Evolutionary conservation across 2,329 filamentous ascomycete species (phyloP), one percentile per base, ranked within the genome.

Genomic region (Metarhizium album): DNA sequence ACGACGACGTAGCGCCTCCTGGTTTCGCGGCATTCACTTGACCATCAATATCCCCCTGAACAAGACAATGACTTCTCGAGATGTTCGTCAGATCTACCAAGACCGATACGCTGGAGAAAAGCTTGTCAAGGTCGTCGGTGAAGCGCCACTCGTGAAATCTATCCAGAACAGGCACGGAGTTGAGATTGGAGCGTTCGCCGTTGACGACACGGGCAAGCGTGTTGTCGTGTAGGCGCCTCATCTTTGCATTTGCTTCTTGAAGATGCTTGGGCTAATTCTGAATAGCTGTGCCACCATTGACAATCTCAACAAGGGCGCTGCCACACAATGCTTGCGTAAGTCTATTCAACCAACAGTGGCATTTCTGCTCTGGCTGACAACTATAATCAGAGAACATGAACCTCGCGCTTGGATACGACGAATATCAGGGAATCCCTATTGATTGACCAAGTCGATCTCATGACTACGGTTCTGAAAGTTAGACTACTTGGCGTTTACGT

Each of bases 61-160:
- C 63, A 79, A 91, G 69, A 78, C 81, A 54, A 94, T 97, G 87
- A 87, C 83, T 2, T 90, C 87, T 42, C 85, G 93, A 48, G 90
- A 97, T 65, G 89, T 98, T 59, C 83, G 93, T 55, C 88, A 95
- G 63, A 74, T 97, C 52, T 98, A 95, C 75, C 91, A 97, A 70
- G 91, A 97, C 61, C 82, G 91, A 23, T 98, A 95, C 63, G 91
- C 91, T 5, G 90, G 90, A 48, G 93, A 97, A 78, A 91, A 90
- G 72, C 82, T 98, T 16, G 84, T 98, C 65, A 95, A 94, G 77
- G 82, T 97, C 20, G 80, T 87, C 4, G 91, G 93, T 49, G 91
- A 97, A 67, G 79, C 87, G 0, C 93, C 91, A 2, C 20, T 20
- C n/a, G 37, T 97, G 51, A 94, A 90, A 72, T 74, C 82, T 59